These are phyloP conservation scores for Hypoxylon crocopeplum DNA, from an alignment of 495 filamentous ascomycete species.

Conservation along the genomic window DNA sequence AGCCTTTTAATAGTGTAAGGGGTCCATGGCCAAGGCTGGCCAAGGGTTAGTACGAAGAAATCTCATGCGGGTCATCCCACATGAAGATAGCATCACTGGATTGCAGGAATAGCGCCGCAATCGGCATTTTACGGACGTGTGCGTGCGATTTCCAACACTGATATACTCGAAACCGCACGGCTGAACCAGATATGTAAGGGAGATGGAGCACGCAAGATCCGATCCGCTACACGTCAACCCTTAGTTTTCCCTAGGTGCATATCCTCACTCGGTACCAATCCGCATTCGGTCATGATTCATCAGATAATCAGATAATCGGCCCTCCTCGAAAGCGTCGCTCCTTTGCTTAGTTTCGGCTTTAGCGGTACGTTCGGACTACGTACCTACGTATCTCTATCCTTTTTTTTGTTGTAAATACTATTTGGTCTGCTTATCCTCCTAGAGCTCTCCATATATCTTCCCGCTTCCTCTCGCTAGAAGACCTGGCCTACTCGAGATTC, in stretches of 20 bases:
- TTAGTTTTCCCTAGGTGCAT: conserved; percentile 24
- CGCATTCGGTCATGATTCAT: conserved; percentile 42
- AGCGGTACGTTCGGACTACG: conserved; percentile 17
- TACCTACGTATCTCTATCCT: conserved; percentile 7
- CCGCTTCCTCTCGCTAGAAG: background rate
- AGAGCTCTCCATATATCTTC: no score
- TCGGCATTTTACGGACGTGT: conserved; percentile 9
- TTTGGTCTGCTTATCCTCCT: no score
- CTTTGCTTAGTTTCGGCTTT: conserved; percentile 25
- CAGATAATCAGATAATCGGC: conserved; percentile 38
- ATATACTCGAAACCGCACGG: background rate
- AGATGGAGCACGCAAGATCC: conserved; percentile 34
- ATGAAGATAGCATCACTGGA: conserved; percentile 37
- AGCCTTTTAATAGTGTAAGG: background rate
- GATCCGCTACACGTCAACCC: conserved; percentile 25
- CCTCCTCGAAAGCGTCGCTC: conserved; percentile 34
- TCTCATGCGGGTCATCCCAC: conserved; percentile 36
- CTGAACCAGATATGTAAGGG: conserved; percentile 20
- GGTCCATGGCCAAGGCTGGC: conserved; percentile 8
- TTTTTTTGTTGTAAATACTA: no score
- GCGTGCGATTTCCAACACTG: background rate
- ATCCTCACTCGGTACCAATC: conserved; percentile 16
- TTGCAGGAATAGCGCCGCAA: conserved; percentile 12
- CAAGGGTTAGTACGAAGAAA: conserved; percentile 8
- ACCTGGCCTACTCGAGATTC: conserved; percentile 1